Percentiles rank a stretch among this genome's conserved stretches.
Evolutionary conservation across 2,329 filamentous ascomycete species (phyloP).

Genomic region (Fusarium camptoceras): DNA sequence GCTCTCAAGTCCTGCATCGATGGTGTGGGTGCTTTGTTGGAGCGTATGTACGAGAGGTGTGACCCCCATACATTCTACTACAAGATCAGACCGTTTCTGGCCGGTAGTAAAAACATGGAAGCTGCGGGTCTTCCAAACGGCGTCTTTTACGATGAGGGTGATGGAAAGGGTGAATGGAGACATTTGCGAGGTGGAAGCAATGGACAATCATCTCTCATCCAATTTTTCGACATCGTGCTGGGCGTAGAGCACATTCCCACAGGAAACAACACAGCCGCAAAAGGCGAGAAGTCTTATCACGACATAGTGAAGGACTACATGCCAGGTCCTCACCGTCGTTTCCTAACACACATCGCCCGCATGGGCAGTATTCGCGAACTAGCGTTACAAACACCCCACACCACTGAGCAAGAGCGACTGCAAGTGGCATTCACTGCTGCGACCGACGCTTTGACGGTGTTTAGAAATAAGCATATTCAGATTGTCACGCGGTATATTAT

Average conservation of each 20-base stretch:
- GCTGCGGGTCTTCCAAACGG: constrained; percentile 85
- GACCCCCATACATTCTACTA: constrained; percentile 91
- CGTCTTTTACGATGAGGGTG: constrained; percentile 83
- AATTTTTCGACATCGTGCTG: constrained; percentile 90
- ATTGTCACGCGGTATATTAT: constrained; percentile 94
- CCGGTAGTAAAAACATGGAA: constrained; percentile 92
- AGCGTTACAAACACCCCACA: constrained; percentile 67
- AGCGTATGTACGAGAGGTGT: constrained; percentile 90
- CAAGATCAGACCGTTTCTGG: constrained; percentile 86
- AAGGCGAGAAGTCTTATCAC: constrained; percentile 57
- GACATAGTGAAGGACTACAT: constrained; percentile 87
- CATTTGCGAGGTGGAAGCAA: constrained; percentile 92
- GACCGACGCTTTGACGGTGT: constrained; percentile 77
- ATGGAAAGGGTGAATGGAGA: constrained; percentile 74
- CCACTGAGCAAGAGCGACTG: constrained; percentile 59
- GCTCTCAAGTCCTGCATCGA: constrained; percentile 75
- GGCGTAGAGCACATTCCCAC: constrained; percentile 78
- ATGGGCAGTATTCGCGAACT: constrained; percentile 81
- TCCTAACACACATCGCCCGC: constrained; percentile 76
- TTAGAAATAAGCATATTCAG: constrained; percentile 88
- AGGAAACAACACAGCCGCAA: constrained; percentile 47
- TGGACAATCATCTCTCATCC: constrained; percentile 90
- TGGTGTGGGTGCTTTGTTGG: constrained; percentile 74
- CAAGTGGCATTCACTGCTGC: constrained; percentile 73
- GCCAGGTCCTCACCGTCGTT: constrained; percentile 84